phyloP scores from a whole-genome alignment of 2,329 filamentous ascomycete genomes.

The Diaporthe vexans region DNA sequence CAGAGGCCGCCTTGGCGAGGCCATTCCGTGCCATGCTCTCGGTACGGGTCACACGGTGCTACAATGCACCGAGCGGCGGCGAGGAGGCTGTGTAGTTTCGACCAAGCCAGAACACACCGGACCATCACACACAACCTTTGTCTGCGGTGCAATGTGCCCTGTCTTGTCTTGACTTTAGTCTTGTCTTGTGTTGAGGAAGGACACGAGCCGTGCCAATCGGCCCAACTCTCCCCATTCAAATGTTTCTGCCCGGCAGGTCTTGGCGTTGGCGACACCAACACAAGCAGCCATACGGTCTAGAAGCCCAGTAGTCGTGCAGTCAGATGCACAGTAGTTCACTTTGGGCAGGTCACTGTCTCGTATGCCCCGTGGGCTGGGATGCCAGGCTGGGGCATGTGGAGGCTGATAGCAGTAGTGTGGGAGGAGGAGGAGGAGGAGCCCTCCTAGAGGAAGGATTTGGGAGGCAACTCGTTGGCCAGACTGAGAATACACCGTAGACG shows the following conservation, averaged over 20 bases:
- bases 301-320: slow-evolving; percentile 6
- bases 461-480: slow-evolving; percentile 12
- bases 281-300: slow-evolving; percentile 2
- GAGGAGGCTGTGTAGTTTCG: slow-evolving; percentile 31
- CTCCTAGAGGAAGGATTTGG: slow-evolving; percentile 1
- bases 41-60: slow-evolving; percentile 25
- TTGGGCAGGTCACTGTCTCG: slow-evolving; percentile 27
- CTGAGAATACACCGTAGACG: neutral
- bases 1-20: slow-evolving; percentile 39
- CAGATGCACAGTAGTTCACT: slow-evolving; percentile 17
- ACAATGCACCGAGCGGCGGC: slow-evolving; percentile 21
- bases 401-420: neutral
- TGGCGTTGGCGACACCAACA: slow-evolving; percentile 2
- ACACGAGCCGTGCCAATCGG: slow-evolving; percentile 20
- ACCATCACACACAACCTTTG: slow-evolving; percentile 7
- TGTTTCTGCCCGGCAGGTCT: neutral
- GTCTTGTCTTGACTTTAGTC: slow-evolving; percentile 7
- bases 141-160: neutral
- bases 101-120: slow-evolving; percentile 26
- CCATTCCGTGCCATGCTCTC: slow-evolving; percentile 26
- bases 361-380: slow-evolving; percentile 19
- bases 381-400: neutral
- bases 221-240: neutral
- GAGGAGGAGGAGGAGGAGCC: slow-evolving; percentile 6
- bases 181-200: slow-evolving; percentile 8